Base-by-base conservation (phyloP, 2,329 filamentous ascomycete genomes). In the Sporothrix mexicana region DNA sequence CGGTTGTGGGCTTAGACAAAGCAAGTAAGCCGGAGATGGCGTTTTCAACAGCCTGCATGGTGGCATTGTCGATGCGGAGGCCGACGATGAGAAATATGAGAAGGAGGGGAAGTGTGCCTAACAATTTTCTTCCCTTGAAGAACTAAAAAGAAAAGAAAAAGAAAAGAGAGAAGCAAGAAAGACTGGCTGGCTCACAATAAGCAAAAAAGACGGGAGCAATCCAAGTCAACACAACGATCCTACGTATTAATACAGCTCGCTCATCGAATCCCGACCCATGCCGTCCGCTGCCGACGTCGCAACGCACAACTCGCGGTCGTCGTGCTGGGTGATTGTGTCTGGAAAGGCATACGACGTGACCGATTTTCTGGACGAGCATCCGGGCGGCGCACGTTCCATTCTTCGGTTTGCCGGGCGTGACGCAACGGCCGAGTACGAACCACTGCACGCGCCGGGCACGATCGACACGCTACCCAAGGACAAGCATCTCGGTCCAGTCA, bases 241-340 rank as follows among this genome's bases (percentile, higher is more conserved):
- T 5, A 17, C 59, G 15, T n/a, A 43, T 62, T 43, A 62, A 36
- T 17, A 43, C 59, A 62, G 36, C n/a, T 7, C 17, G 10, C 17
- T 10, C 20, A 20, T 10, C 36, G 12, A 9, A 45, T 12, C n/a
- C 8, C 43, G 13, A 25, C 43, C 23, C 12, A 67, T 67, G 64
- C 43, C 45, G 20, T 67, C 64, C 2, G 64, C 12, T n/a, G 64
- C 47, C 12, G 66, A 69, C 17, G 49, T 69, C 17, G 66, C 66
- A 8, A n/a, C 25, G 36, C 67, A 69, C 51, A 53, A 53, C n/a
- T 45, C 67, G 15, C 67, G 51, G 36, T 45, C 25, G 20, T 57
- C 47, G 36, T 69, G 67, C 67, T 69, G 67, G 67, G 67, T 69
- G 45, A 59, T 69, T 53, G 49, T 69, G 36, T n/a, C 47, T 2